phyloP scores from a whole-genome alignment of 495 filamentous ascomycete species.

The Clavariopsis aquatica region DNA sequence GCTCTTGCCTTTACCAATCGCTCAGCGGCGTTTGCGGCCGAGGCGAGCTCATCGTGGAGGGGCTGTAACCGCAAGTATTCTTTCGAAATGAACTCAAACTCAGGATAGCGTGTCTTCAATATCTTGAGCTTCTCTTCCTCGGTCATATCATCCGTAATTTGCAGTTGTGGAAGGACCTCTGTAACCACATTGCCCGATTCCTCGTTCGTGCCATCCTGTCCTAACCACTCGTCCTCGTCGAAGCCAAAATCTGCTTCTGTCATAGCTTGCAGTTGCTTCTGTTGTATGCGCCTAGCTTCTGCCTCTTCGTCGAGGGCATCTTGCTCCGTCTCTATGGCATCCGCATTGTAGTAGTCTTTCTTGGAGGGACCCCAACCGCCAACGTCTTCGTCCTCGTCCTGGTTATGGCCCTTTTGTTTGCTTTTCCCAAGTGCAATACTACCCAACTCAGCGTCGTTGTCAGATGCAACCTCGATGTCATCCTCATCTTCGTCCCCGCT shows the following conservation, averaged over 20 bases:
- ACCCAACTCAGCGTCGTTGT: slow-evolving; percentile 51
- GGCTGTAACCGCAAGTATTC: slow-evolving; percentile 75
- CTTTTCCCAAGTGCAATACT: slow-evolving; percentile 41
- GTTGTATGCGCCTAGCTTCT: slow-evolving; percentile 82
- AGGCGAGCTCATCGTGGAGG: slow-evolving; percentile 57
- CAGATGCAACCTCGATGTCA: slow-evolving; percentile 43
- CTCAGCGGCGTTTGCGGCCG: slow-evolving; percentile 59
- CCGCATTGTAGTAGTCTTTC: slow-evolving; percentile 89
- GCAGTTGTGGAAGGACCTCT: slow-evolving; percentile 78
- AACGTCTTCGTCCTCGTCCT: slow-evolving; percentile 65
- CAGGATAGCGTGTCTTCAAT: slow-evolving; percentile 78
- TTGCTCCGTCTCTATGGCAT: slow-evolving; percentile 84
- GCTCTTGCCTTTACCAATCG: slow-evolving; percentile 39
- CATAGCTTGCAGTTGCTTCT: slow-evolving; percentile 84
- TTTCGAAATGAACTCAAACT: slow-evolving; percentile 81
- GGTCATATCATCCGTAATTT: slow-evolving; percentile 77
- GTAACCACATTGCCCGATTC: slow-evolving; percentile 59
- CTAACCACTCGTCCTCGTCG: slow-evolving; percentile 81
- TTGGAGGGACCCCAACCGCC: slow-evolving; percentile 84
- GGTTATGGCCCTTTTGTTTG: slow-evolving; percentile 44
- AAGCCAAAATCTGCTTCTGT: slow-evolving; percentile 89
- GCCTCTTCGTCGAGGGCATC: slow-evolving; percentile 91
- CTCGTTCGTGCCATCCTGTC: slow-evolving; percentile 50
- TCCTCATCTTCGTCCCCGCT: slow-evolving; percentile 51
- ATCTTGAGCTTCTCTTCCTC: slow-evolving; percentile 74